Percentiles rank a stretch among this genome's conserved stretches.
Conservation (phyloP, 139 green algal genomes). For the Picochlorum sp. region DNA sequence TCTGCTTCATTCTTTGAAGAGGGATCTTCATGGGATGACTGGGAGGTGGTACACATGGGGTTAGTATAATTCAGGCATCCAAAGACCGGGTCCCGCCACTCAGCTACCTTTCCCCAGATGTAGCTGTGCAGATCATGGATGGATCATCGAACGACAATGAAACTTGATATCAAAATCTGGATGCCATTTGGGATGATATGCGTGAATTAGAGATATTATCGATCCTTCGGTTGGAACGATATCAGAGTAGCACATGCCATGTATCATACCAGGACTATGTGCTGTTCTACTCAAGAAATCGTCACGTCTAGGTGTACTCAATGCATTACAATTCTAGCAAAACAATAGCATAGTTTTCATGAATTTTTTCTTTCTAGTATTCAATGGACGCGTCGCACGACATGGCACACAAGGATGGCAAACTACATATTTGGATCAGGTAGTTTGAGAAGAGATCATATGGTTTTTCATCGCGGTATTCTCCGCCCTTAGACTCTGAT, state of each 20-base stretch:
- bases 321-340: no score
- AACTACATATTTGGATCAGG: no score
- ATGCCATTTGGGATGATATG: slow-evolving; percentile 7
- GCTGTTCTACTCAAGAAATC: not conserved
- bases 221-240: not conserved
- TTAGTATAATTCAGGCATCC: slow-evolving; percentile 68
- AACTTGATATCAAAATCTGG: slow-evolving; percentile 62
- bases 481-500: not conserved
- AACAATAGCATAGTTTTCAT: no score
- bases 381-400: no score
- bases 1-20: slow-evolving; percentile 56
- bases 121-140: slow-evolving; percentile 48
- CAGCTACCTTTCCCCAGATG: slow-evolving; percentile 71
- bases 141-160: slow-evolving; percentile 37
- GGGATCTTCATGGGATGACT: slow-evolving; percentile 54
- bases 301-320: no score
- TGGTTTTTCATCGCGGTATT: not conserved
- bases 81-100: slow-evolving; percentile 27
- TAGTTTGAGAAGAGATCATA: not conserved
- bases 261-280: not conserved
- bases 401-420: no score
- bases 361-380: no score
- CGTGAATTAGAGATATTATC: not conserved
- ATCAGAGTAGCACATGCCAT: not conserved
- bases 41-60: slow-evolving; percentile 47